phyloP scores from a whole-genome alignment of 805 yeast genomes.

The Candida insectalens region DNA sequence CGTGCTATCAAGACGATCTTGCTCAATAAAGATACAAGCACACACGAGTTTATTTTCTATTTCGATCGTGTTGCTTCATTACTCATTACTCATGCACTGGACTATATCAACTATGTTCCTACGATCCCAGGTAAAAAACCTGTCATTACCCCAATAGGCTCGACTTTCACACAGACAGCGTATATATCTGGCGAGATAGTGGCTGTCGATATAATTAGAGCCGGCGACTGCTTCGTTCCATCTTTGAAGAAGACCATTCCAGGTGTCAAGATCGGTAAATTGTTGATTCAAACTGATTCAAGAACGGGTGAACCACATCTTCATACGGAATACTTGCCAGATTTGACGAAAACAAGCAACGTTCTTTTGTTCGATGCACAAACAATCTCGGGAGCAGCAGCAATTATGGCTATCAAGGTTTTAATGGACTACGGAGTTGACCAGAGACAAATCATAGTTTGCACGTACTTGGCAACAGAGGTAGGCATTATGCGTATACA shows the following conservation, averaged over 20 bases:
- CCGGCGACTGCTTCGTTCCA: slow-evolving; percentile 87
- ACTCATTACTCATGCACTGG: slow-evolving; percentile 60
- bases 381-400: slow-evolving; percentile 84
- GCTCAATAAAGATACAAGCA: slow-evolving; percentile 39
- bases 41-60: slow-evolving; percentile 78
- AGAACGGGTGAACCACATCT: slow-evolving; percentile 90
- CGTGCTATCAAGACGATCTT: slow-evolving; percentile 64
- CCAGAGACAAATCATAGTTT: slow-evolving; percentile 53
- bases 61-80: slow-evolving; percentile 75
- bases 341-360: slow-evolving; percentile 23
- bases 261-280: slow-evolving; percentile 69
- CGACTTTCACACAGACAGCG: slow-evolving; percentile 17
- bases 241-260: slow-evolving; percentile 72
- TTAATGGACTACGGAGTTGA: slow-evolving; percentile 69
- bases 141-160: slow-evolving; percentile 33
- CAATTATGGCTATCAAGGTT: slow-evolving; percentile 89
- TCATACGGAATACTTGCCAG: slow-evolving; percentile 72
- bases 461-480: slow-evolving; percentile 69
- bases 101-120: slow-evolving; percentile 33
- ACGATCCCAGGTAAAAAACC: background rate
- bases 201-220: slow-evolving; percentile 74
- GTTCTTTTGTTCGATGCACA: slow-evolving; percentile 80
- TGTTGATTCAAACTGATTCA: slow-evolving; percentile 81
- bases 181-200: slow-evolving; percentile 38
- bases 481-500: slow-evolving; percentile 64